Conservation (phyloP, 805 yeast genomes). For the Saturnispora mendoncae region DNA sequence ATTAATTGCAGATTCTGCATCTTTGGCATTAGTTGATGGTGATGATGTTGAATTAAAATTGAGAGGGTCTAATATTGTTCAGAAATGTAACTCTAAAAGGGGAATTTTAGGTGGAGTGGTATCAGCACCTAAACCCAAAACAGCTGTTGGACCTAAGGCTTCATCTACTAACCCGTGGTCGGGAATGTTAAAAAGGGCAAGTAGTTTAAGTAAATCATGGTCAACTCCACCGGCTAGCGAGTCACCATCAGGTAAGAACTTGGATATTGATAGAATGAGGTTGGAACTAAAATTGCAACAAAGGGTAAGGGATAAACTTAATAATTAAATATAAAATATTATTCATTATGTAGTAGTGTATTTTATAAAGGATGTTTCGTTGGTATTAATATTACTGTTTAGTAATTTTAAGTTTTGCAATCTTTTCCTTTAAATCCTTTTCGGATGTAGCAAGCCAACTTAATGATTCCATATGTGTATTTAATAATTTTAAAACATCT, state of each 20-base stretch:
- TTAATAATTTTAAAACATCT: slow-evolving; percentile 72
- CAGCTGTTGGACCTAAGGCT: neutral
- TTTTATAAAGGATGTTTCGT: neutral
- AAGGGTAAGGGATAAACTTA: slow-evolving; percentile 30
- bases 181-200: slow-evolving; percentile 6
- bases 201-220: slow-evolving; percentile 7
- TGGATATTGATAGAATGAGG: slow-evolving; percentile 38
- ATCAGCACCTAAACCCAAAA: neutral
- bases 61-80: slow-evolving; percentile 5
- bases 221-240: slow-evolving; percentile 13
- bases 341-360: no score
- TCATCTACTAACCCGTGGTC: slow-evolving; percentile 1
- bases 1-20: slow-evolving; percentile 7
- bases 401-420: slow-evolving; percentile 33
- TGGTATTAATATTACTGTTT: slow-evolving; percentile 4
- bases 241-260: slow-evolving; percentile 1
- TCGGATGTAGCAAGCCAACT: slow-evolving; percentile 79
- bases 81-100: slow-evolving; percentile 2
- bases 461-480: slow-evolving; percentile 82
- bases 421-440: slow-evolving; percentile 53
- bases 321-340: slow-evolving; percentile 13
- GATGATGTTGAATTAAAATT: slow-evolving; percentile 7
- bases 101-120: slow-evolving; percentile 9
- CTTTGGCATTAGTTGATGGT: slow-evolving; percentile 8
- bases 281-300: slow-evolving; percentile 42